Percentiles rank a stretch among this genome's conserved stretches.
These are phyloP conservation scores for Paramecium bursaria DNA, from an alignment of 73 alveolate species.

Conservation along the genomic window DNA sequence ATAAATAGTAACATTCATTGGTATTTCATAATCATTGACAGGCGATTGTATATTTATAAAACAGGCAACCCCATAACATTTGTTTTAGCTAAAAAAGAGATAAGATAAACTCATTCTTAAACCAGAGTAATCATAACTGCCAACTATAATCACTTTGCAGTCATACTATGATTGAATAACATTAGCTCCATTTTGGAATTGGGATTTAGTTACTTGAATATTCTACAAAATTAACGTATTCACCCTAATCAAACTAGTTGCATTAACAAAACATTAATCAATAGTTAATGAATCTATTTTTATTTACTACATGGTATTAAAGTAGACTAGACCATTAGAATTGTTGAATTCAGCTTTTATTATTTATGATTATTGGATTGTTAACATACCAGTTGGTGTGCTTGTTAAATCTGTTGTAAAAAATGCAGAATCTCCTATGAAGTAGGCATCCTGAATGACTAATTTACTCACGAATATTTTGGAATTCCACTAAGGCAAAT, in stretches of 20 bases:
- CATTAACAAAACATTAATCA: not conserved
- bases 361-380: not conserved
- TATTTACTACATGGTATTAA: constrained; percentile 30
- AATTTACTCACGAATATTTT: not conserved
- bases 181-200: not conserved
- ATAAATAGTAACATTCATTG: constrained; percentile 3
- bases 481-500: constrained; percentile 42
- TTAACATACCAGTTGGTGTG: constrained; percentile 8
- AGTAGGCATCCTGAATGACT: constrained; percentile 2
- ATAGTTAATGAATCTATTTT: not conserved
- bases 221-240: not conserved
- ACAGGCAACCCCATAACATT: constrained; percentile 14
- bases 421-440: constrained; percentile 15
- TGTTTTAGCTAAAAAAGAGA: not conserved
- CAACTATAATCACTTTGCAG: not conserved
- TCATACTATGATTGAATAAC: not conserved
- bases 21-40: constrained; percentile 45
- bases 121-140: constrained; percentile 6
- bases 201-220: not conserved
- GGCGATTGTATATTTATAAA: not conserved
- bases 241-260: not conserved
- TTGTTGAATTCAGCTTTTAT: not conserved
- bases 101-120: not conserved
- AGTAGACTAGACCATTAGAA: constrained; percentile 37
- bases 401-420: not conserved